These are phyloP conservation scores for Onygenales sp. DNA, from an alignment of 2,329 filamentous ascomycete genomes.

Conservation along the genomic window DNA sequence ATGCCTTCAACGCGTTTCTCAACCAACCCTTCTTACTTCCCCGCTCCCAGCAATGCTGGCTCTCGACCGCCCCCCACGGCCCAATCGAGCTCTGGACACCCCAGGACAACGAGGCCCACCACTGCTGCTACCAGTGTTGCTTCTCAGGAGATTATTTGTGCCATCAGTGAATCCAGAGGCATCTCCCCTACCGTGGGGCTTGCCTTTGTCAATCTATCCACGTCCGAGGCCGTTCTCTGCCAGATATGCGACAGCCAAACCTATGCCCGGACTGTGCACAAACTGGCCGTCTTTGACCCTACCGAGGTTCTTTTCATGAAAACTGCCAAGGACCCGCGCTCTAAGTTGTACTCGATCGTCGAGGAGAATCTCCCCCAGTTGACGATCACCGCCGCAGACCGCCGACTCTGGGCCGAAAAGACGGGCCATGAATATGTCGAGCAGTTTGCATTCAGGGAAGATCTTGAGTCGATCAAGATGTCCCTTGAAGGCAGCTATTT, in stretches of 20 bases:
- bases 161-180: constrained; percentile 77
- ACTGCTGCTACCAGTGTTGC: constrained; percentile 49
- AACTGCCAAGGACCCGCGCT: constrained; percentile 60
- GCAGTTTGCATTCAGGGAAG: constrained; percentile 67
- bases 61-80: constrained; percentile 12
- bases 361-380: constrained; percentile 60
- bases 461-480: constrained; percentile 71
- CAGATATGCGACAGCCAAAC: constrained; percentile 92
- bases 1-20: constrained; percentile 2
- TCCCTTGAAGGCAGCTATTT: constrained; percentile 77
- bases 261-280: constrained; percentile 79
- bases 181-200: constrained; percentile 76
- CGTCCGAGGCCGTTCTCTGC: constrained; percentile 73
- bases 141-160: constrained; percentile 71
- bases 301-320: constrained; percentile 70
- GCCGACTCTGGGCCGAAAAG: constrained; percentile 74
- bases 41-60: not conserved
- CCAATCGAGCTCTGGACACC: constrained; percentile 32
- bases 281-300: constrained; percentile 71
- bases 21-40: constrained; percentile 1
- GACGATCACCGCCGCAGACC: constrained; percentile 56
- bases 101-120: constrained; percentile 42
- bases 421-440: constrained; percentile 69
- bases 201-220: constrained; percentile 78
- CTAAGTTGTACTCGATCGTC: constrained; percentile 64